phyloP scores from a whole-genome alignment of 2,329 filamentous ascomycete genomes.

The Xylaria polymorpha region DNA sequence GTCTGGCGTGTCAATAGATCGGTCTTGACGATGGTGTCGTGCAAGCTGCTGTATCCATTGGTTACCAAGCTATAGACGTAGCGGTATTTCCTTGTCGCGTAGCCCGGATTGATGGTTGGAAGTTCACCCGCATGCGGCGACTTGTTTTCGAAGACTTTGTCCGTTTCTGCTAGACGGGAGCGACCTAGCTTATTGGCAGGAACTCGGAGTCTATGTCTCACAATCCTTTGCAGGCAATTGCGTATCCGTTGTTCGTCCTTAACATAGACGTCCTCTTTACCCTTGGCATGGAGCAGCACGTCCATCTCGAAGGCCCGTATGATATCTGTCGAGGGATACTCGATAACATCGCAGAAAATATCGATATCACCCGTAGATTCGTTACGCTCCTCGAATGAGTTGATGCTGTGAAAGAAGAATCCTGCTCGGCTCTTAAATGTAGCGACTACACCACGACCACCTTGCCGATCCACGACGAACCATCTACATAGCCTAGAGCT shows the following conservation, averaged over 20 bases:
- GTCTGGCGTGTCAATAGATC: constrained; percentile 66
- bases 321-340: constrained; percentile 73
- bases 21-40: constrained; percentile 74
- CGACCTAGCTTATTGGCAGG: constrained; percentile 28
- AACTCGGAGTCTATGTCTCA: constrained; percentile 59
- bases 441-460: constrained; percentile 72
- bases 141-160: constrained; percentile 59
- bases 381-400: constrained; percentile 74
- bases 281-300: constrained; percentile 67
- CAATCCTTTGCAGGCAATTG: constrained; percentile 54
- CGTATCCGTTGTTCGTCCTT: constrained; percentile 55
- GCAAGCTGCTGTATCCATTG: constrained; percentile 68
- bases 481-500: constrained; percentile 68
- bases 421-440: constrained; percentile 74
- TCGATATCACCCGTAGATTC: constrained; percentile 55
- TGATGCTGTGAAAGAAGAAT: constrained; percentile 85
- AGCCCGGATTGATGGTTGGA: constrained; percentile 72
- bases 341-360: constrained; percentile 73
- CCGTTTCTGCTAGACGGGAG: constrained; percentile 11
- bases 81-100: constrained; percentile 63
- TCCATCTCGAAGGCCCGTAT: constrained; percentile 77
- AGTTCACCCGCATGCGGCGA: constrained; percentile 70
- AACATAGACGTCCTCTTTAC: constrained; percentile 58
- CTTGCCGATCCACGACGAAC: constrained; percentile 77
- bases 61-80: constrained; percentile 70